Evolutionary conservation across 768 basidiomycete genomes (phyloP), one percentile per base, ranked within the genome.

Genomic region (Boletus barrowsii): DNA sequence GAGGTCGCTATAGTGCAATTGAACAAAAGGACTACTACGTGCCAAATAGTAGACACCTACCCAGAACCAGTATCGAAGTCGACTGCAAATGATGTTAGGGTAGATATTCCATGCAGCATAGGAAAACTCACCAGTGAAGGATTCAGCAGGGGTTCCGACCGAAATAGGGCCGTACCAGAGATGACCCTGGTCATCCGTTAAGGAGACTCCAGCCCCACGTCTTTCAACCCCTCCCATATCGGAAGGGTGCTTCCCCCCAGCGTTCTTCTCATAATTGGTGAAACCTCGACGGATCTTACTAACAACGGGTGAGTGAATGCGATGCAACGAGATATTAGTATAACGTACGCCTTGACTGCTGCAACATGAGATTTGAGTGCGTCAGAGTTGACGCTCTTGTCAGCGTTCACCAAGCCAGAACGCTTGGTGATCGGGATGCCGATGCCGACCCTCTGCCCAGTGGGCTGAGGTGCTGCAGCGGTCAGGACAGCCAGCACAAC

Each of bases 11-110:
- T 42, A 6, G 14, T 41, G 6, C 13, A 13, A 39, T 35, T 57
- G 4, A 48, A 43, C 18, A 32, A 44, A 42, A 48, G 2, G 8
- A 3, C 2, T 30, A 2, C 49, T 3, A 11, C 10, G 18, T 32
- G 2, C 44, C 8, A 14, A 5, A 45, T 1, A 33, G 20, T 15
- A 44, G 10, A 43, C 2, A 39, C 47, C 5, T 36, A 49, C 54
- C 64, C 63, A 10, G 65, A 67, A 29, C 67, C 68, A 3, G 68
- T 67, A 42, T 72, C 68, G 24, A 68, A 71, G 30, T 62, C 59
- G 29, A 67, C 61, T 63, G 24, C n/a, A 22, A 40, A 1, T 1
- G 1, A 42, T 3, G 7, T 37, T 29, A n/a, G 33, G 13, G 3
- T 10, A 29, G 7, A 18, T 1, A 13, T 17, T 10, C 6, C 14